Evolutionary conservation across 2,329 filamentous ascomycete species (phyloP).

Genomic region (Tolypocladium sp.): DNA sequence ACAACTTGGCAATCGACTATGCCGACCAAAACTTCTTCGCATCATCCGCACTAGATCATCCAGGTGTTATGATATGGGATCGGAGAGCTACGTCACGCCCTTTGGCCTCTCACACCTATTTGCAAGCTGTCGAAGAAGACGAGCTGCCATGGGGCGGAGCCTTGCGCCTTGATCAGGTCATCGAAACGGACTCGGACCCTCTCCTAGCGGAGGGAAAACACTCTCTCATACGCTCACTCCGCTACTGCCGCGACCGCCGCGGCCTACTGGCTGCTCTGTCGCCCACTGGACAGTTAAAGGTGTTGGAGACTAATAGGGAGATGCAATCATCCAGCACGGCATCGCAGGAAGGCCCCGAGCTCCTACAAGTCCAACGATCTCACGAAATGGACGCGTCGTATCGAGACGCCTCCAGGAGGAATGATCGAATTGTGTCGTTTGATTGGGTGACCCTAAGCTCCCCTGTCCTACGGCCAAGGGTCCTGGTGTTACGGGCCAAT

Average conservation of each 20-base stretch:
- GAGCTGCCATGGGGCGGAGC: constrained; percentile 55
- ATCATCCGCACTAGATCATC: constrained; percentile 66
- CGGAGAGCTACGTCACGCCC: constrained; percentile 50
- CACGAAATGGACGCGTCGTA: constrained; percentile 54
- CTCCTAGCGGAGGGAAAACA: constrained; percentile 44
- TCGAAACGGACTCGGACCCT: constrained; percentile 43
- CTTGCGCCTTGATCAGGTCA: constrained; percentile 46
- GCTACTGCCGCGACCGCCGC: constrained; percentile 53
- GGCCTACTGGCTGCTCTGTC: constrained; percentile 54
- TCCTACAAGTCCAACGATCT: constrained; percentile 50
- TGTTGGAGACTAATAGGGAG: constrained; percentile 50
- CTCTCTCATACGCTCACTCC: constrained; percentile 52
- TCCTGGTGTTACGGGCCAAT: constrained; percentile 50
- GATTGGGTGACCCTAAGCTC: constrained; percentile 56
- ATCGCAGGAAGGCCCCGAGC: constrained; percentile 42
- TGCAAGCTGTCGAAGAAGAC: constrained; percentile 50
- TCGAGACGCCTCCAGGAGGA: constrained; percentile 39
- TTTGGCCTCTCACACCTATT: constrained; percentile 43
- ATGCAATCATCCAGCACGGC: constrained; percentile 26
- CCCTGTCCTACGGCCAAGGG: constrained; percentile 44
- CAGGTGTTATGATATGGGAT: constrained; percentile 71
- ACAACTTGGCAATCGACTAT: constrained; percentile 69
- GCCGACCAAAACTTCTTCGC: constrained; percentile 77
- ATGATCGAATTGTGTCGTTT: constrained; percentile 57
- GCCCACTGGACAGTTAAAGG: constrained; percentile 52